Evolutionary conservation across 495 filamentous ascomycete genomes (phyloP), one percentile per base, ranked within the genome.

Genomic region (Penicilliopsis zonata): DNA sequence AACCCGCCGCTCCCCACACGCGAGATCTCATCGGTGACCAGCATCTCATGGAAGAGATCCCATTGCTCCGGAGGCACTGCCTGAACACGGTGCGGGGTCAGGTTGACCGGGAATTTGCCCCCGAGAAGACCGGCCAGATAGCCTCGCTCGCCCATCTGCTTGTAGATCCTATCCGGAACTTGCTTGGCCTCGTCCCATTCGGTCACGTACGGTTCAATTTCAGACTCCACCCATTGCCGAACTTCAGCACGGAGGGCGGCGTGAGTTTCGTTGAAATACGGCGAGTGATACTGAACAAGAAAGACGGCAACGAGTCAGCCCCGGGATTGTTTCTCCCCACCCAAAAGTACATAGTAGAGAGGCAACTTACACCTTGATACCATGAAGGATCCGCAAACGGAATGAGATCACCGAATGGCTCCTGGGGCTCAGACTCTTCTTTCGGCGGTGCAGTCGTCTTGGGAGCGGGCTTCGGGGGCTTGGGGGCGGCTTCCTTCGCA

Each of bases 41-140:
- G 60, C 69, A 95, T 73, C 63, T 98, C 90, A 61, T 98, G 90
- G 73, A 95, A 98, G 13, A 92, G 69, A 59, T 98, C 90, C 90
- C 90, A 98, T 52, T 88, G 76, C 55, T 96, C 86, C 9, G 78
- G 66, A 2, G 80, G 54, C 12, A 98, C 90, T 24, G 74, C 76
- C 56, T 80, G 70, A 30, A 94, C 72, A 0, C 67, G 57, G 49
- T 81, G 65, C 8, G 75, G 60, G 10, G 78, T 79, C 48, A 79
- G 75, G 33, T 94, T 55, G 35, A 67, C 67, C 4, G 82, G 86
- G 54, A 85, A 96, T 28, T 66, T 50, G 30, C 80, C 66, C 44
- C 90, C 90, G 25, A 98, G 61, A 18, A 94, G 64, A 41, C 90
- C 90, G 15, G 86, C 84, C 14, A 98, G 69, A 51, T 95, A 98